Conservation (phyloP, 192 early-diverging fungal genomes). For the Mortierella alpina region DNA sequence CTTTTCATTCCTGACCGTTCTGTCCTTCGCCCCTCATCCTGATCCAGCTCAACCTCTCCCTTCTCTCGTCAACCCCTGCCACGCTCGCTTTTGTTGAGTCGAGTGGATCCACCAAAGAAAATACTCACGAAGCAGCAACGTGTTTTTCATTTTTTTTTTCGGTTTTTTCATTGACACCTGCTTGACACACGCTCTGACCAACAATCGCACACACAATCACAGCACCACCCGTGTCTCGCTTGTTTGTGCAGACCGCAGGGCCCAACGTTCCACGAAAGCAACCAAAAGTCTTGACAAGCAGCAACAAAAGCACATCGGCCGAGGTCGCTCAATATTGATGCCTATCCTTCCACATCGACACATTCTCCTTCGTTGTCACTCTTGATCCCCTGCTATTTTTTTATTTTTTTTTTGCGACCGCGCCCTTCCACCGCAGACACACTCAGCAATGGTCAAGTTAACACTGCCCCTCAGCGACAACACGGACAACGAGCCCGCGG, state of each 20-base stretch:
- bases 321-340: background rate
- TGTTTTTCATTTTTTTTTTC: conserved; percentile 4
- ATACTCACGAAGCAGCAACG: background rate
- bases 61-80: background rate
- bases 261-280: too few species aligned
- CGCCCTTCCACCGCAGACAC: background rate
- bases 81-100: background rate
- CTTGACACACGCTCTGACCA: background rate
- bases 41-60: background rate
- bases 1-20: background rate
- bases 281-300: background rate
- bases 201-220: conserved; percentile 3
- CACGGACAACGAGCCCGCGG: conserved; percentile 24
- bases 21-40: background rate
- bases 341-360: background rate
- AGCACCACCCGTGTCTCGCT: conserved; percentile 6
- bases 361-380: background rate
- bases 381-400: background rate
- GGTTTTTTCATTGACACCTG: background rate
- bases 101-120: too few species aligned
- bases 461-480: conserved; percentile 40
- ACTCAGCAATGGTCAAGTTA: conserved; percentile 37
- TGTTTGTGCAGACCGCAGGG: background rate
- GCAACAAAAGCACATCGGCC: background rate
- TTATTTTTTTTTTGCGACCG: background rate